Evolutionary conservation across 495 filamentous ascomycete genomes (phyloP).

Genomic region (Elasticomyces elasticus): DNA sequence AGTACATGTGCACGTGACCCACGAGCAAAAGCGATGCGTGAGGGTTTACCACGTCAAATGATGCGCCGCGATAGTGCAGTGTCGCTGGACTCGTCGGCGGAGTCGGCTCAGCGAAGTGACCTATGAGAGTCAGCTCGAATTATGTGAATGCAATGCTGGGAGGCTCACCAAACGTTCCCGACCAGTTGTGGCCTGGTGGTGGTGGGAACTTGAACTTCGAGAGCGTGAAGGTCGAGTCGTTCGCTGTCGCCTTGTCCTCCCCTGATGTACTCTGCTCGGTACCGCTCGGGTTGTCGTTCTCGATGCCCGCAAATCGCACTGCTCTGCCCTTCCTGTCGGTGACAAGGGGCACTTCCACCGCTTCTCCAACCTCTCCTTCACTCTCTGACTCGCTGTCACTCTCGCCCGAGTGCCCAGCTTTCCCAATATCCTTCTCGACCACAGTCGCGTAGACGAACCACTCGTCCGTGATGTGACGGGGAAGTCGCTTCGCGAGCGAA

Average conservation of each 20-base stretch:
- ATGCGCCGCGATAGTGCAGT: conserved; percentile 20
- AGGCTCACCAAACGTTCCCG: conserved; percentile 16
- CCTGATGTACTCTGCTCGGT: background rate
- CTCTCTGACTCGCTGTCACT: background rate
- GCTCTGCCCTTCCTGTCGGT: background rate
- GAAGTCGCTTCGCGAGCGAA: conserved; percentile 17
- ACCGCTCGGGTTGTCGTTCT: background rate
- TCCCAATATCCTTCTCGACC: conserved; percentile 2
- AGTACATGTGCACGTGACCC: background rate
- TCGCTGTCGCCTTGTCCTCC: conserved; percentile 1
- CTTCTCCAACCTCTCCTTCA: background rate
- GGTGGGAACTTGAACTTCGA: conserved; percentile 20
- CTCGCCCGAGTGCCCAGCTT: background rate
- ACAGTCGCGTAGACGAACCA: conserved; percentile 22
- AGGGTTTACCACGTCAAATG: conserved; percentile 23
- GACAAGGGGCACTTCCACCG: background rate
- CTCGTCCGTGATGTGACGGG: background rate
- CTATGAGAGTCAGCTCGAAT: conserved; percentile 1
- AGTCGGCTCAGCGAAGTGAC: conserved; percentile 9
- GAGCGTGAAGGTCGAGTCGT: conserved; percentile 12
- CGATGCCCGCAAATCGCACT: conserved; percentile 10
- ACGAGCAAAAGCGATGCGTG: conserved; percentile 19
- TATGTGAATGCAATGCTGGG: background rate
- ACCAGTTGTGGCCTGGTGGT: conserved; percentile 11
- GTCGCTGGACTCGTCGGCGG: conserved; percentile 17